Percentiles rank a stretch among this genome's conserved stretches.
Conservation (phyloP, 2,329 filamentous ascomycete species). For the Diaporthe destruens region DNA sequence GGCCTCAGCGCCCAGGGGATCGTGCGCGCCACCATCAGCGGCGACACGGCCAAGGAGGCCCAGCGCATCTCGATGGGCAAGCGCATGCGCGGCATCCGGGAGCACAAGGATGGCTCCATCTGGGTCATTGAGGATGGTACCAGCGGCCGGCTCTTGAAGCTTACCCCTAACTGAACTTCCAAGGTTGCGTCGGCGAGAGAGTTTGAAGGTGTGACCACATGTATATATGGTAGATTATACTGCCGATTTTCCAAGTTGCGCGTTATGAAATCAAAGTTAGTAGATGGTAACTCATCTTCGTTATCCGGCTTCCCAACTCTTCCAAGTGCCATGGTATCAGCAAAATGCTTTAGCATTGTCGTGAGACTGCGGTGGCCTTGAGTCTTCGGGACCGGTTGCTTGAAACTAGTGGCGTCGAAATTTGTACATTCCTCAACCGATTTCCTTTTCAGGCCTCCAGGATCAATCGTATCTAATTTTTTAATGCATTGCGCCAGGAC, state of each 20-base stretch:
- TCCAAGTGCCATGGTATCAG: neutral
- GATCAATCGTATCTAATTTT: too few species aligned
- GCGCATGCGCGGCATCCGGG: conserved; percentile 51
- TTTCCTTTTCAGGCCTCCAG: too few species aligned
- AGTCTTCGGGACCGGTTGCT: too few species aligned
- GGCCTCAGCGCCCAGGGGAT: conserved; percentile 47
- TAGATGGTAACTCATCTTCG: neutral
- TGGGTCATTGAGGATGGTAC: conserved; percentile 51
- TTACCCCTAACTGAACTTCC: conserved; percentile 49
- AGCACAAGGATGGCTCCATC: conserved; percentile 49
- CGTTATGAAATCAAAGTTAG: neutral
- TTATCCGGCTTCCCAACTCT: neutral
- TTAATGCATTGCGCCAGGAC: too few species aligned
- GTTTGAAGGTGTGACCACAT: neutral
- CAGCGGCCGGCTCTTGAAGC: conserved; percentile 50
- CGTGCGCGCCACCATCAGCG: conserved; percentile 50
- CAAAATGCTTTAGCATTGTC: neutral
- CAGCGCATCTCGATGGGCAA: conserved; percentile 50
- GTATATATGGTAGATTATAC: conserved; percentile 16
- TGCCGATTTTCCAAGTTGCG: neutral
- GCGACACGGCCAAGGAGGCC: conserved; percentile 50
- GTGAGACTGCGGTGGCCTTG: too few species aligned
- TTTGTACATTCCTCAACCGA: too few species aligned
- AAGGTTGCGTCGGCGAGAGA: conserved; percentile 25
- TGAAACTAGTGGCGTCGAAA: too few species aligned